These are phyloP conservation scores for Agroathelia rolfsii DNA, from an alignment of 1,284 basidiomycete species.

Conservation along the genomic window DNA sequence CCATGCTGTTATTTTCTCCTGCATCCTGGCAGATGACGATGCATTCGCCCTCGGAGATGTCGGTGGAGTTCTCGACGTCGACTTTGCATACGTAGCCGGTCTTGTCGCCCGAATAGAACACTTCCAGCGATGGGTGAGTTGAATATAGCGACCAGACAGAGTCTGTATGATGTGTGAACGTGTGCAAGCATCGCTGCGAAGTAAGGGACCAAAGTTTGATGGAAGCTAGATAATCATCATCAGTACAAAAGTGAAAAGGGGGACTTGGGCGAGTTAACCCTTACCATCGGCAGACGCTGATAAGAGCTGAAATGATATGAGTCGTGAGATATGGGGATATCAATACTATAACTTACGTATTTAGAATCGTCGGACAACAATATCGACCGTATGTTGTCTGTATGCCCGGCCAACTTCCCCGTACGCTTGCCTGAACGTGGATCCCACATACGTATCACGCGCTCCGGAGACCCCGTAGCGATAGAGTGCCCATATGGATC, in stretches of 20 bases:
- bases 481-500: constrained; percentile 76
- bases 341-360: constrained; percentile 50
- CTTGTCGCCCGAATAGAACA: constrained; percentile 94
- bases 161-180: constrained; percentile 91
- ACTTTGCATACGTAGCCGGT: constrained; percentile 85
- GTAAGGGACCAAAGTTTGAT: constrained; percentile 88
- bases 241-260: constrained; percentile 4
- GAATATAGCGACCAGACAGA: constrained; percentile 94
- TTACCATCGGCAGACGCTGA: constrained; percentile 84
- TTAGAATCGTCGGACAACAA: constrained; percentile 82
- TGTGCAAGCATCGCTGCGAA: constrained; percentile 87
- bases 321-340: constrained; percentile 8
- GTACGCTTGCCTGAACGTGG: constrained; percentile 72
- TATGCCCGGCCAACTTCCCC: constrained; percentile 83
- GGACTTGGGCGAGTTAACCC: constrained; percentile 11
- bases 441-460: constrained; percentile 89
- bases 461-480: constrained; percentile 86
- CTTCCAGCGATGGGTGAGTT: constrained; percentile 78
- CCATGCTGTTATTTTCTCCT: constrained; percentile 24
- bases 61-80: constrained; percentile 75
- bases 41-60: constrained; percentile 85
- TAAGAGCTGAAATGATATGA: constrained; percentile 45
- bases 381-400: constrained; percentile 90
- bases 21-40: constrained; percentile 72
- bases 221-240: constrained; percentile 39